Evolutionary conservation across 495 filamentous ascomycete genomes (phyloP), one percentile per base, ranked within the genome.

Genomic region (Penicillium canariense): DNA sequence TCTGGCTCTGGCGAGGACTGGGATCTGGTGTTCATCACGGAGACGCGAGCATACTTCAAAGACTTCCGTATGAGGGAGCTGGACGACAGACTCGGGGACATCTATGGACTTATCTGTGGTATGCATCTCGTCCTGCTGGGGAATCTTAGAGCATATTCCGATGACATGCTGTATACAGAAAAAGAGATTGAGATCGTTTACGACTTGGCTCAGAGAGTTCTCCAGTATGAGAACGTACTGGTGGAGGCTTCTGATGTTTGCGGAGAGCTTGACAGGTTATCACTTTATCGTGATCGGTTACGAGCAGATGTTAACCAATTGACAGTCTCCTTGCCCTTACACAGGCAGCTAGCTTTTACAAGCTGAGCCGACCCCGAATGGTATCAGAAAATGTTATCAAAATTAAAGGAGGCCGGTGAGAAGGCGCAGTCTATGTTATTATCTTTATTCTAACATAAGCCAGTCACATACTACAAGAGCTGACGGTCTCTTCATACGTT

Each of bases 121-220:
- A 76, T 65, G 80, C 55, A 22, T 46, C 17, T 34, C 31, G 5
- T 23, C 20, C n/a, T n/a, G n/a, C n/a, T 23, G 10, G 6, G 15
- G 6, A 31, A 22, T 14, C 14, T 15, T 4, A 1, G 17, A 15
- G 8, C 10, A 8, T 45, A 1, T 3, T 10, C 25, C 23, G 38
- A 5, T 39, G n/a, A 27, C 17, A 46, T 28, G 1, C 55, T 5
- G 25, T 50, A 2, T 4, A 23, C 43, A 92, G 94, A 97, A 61
- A 87, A 84, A 51, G 94, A 97, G 62, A 95, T 97, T 49, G 89
- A 96, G 60, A 86, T 98, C 22, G 81, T 93, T 4, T 86, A 96
- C 68, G 78, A 85, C 12, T 79, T 97, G 27, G 84, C 89, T 1
- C 83, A 89, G 26, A 74, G 73, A 50, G 79, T 97, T 25, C 75